Evolutionary conservation across 2,329 filamentous ascomycete genomes (phyloP).

Genomic region (Bipolaris zeicola): DNA sequence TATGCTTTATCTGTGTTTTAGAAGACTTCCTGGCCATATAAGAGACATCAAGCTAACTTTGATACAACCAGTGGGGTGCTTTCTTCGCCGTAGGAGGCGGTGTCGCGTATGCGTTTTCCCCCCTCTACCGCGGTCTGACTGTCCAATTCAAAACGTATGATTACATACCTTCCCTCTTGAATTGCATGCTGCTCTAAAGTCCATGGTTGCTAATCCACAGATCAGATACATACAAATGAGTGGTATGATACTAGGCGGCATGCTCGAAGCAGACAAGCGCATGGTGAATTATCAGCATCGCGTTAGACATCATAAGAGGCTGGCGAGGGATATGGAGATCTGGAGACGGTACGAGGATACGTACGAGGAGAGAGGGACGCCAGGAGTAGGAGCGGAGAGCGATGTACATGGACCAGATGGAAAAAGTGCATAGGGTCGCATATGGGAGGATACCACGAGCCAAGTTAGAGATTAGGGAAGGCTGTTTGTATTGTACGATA

Average conservation of each 20-base stretch:
- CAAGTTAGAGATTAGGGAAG: not conserved
- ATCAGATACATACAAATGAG: conserved; percentile 79
- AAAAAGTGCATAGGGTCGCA: not conserved
- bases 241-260: conserved; percentile 79
- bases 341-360: conserved; percentile 72
- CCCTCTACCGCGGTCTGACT: conserved; percentile 67
- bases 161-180: not conserved
- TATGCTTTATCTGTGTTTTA: too few relatives aligned
- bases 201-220: conserved; percentile 1
- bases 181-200: not conserved
- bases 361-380: conserved; percentile 52
- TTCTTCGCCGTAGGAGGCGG: conserved; percentile 66
- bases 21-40: too few relatives aligned
- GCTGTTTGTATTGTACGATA: not conserved
- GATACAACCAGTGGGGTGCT: conserved; percentile 65
- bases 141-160: conserved; percentile 45
- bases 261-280: conserved; percentile 74
- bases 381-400: conserved; percentile 45
- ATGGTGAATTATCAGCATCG: conserved; percentile 70
- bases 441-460: not conserved
- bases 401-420: conserved; percentile 26
- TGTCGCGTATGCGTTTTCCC: conserved; percentile 68
- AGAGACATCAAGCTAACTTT: not conserved
- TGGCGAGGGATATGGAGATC: conserved; percentile 67
- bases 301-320: conserved; percentile 67